phyloP scores from a whole-genome alignment of 352 stramenopile genomes.

The Peronospora belbahrii region DNA sequence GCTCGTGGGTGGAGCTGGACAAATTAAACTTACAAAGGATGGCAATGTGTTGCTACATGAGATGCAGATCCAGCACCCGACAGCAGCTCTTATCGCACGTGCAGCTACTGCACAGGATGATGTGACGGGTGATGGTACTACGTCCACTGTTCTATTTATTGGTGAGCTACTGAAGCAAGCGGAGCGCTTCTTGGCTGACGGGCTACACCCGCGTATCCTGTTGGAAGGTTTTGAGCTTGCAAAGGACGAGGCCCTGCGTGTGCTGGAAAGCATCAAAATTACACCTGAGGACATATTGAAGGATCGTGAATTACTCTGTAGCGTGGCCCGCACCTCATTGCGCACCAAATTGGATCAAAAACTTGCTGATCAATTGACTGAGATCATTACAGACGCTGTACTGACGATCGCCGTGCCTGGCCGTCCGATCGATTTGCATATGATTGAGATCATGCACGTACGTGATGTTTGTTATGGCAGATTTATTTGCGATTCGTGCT shows the following conservation, averaged over 20 bases:
- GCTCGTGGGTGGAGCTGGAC: conserved; percentile 96
- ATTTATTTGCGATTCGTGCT: neutral
- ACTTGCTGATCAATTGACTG: conserved; percentile 88
- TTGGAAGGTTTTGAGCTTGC: conserved; percentile 97
- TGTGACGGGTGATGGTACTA: conserved; percentile 95
- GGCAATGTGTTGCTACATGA: conserved; percentile 98
- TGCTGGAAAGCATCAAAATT: conserved; percentile 92
- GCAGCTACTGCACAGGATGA: conserved; percentile 97
- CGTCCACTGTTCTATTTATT: conserved; percentile 96
- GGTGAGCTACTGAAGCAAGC: conserved; percentile 98
- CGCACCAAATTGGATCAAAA: conserved; percentile 97
- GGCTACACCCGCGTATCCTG: conserved; percentile 95
- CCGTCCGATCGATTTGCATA: conserved; percentile 94
- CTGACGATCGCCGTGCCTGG: conserved; percentile 87
- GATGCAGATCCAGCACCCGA: conserved; percentile 99
- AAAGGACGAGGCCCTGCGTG: conserved; percentile 90
- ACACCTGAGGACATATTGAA: conserved; percentile 70
- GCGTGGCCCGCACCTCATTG: conserved; percentile 92
- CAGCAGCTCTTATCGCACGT: conserved; percentile 95
- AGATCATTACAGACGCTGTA: conserved; percentile 96
- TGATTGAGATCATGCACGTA: conserved; percentile 99
- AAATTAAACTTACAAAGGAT: conserved; percentile 99
- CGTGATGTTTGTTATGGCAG: conserved; percentile 9
- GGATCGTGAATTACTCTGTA: conserved; percentile 93
- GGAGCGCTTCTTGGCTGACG: conserved; percentile 94